Base-by-base conservation (phyloP, 192 early-diverging fungal species). In the Jimgerdemannia flammicorona region DNA sequence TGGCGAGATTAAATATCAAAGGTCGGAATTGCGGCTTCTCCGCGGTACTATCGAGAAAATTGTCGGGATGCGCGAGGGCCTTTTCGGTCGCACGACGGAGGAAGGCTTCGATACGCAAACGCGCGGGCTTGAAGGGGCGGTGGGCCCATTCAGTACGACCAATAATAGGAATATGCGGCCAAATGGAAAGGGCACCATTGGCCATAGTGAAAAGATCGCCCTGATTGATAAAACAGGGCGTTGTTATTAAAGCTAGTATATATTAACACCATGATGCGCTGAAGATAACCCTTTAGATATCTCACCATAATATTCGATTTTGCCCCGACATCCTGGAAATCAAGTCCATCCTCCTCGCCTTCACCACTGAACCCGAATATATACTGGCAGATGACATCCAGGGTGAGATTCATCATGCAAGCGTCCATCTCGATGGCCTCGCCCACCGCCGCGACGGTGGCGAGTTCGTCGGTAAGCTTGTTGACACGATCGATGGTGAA, bases 371-470 rank as follows among this genome's bases (percentile, higher is more conserved):
- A 70, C 20, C 72, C 81, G 70, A 79, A 83, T 3, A 83, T 66
- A 77, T 79, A 83, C 73, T 72, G 77, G 20, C 78, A 79, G 19
- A 83, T 83, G 40, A 83, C 81, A 72, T 79, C 78, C 74, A 83
- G 76, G 4, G 81, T 83, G 2, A 83, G 29, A 42, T 83, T 78
- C 44, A 83, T 49, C 3, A 73, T 67, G 11, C 43, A 14, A 3
- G 44, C 40, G 17, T 44, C 44, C 1, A 77, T 14, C 4, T 72
- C 72, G 18, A 64, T 44, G 42, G 65, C 44, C 4, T 44, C 54
- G 70, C 78, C 76, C 4, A 42, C 20, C 3, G 19, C 3, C 7
- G 72, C 20, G 0, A 73, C 6, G 42, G 71, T 11, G 3, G 7
- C 41, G 9, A 71, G 75, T 54, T 71, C 65, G 4, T 69, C 72